These are phyloP conservation scores for Talaromyces sp. DNA, from an alignment of 2,329 filamentous ascomycete genomes.

Conservation along the genomic window DNA sequence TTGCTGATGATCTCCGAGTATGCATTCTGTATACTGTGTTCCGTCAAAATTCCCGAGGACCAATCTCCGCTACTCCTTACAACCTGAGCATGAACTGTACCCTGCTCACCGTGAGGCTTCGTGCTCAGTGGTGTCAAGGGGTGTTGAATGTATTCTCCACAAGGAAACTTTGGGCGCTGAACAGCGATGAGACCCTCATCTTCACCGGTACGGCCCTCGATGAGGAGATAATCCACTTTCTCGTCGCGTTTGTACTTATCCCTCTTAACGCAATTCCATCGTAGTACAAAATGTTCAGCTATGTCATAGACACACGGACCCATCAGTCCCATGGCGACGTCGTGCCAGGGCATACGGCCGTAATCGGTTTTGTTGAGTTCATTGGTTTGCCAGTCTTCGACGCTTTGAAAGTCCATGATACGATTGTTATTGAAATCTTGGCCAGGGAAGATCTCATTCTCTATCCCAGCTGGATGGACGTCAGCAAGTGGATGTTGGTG, in stretches of 20 bases:
- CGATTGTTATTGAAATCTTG: conserved; percentile 99
- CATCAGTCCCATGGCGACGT: conserved; percentile 67
- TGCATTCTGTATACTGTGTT: conserved; percentile 83
- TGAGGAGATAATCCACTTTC: conserved; percentile 63
- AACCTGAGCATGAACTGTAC: conserved; percentile 76
- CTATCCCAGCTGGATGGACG: conserved; percentile 77
- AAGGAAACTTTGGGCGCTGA: conserved; percentile 82
- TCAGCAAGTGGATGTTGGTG: conserved; percentile 83
- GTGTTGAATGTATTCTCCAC: conserved; percentile 82
- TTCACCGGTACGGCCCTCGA: conserved; percentile 62
- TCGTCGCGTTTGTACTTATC: conserved; percentile 95
- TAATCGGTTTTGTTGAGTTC: conserved; percentile 87
- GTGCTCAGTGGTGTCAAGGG: conserved; percentile 66
- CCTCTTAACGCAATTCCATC: conserved; percentile 96
- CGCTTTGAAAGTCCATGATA: conserved; percentile 90
- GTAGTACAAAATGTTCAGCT: conserved; percentile 87
- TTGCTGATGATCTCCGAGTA: conserved; percentile 81
- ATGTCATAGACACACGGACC: conserved; percentile 91
- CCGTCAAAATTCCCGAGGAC: conserved; percentile 82
- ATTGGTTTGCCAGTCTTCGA: conserved; percentile 88
- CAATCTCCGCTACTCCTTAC: conserved; percentile 90
- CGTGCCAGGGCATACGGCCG: conserved; percentile 81
- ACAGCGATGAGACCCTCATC: conserved; percentile 53
- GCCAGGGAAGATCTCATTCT: conserved; percentile 84
- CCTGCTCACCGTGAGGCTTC: conserved; percentile 54